Percentiles rank a stretch among this genome's conserved stretches.
phyloP scores from a whole-genome alignment of 768 basidiomycete species.

The Leucogyrophana mollusca region DNA sequence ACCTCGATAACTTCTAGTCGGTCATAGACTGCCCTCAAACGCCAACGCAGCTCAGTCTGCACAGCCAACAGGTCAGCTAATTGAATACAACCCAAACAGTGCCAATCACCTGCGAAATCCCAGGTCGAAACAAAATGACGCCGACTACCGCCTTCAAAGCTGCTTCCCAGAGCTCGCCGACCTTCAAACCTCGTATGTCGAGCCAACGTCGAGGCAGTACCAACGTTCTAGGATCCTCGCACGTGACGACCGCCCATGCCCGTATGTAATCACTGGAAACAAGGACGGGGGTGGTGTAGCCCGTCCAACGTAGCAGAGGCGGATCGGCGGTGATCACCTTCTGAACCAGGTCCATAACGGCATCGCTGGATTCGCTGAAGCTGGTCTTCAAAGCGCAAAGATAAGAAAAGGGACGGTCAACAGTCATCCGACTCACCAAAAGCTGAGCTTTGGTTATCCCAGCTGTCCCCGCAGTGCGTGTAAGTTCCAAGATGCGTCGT shows the following conservation, averaged over 20 bases:
- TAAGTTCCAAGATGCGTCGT: slow-evolving; percentile 13
- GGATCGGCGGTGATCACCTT: slow-evolving; percentile 44
- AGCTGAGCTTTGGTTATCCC: slow-evolving; percentile 30
- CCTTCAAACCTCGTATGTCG: slow-evolving; percentile 61
- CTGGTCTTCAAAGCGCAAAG: too few species aligned
- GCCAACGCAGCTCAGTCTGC: slow-evolving; percentile 71
- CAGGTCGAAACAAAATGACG: slow-evolving; percentile 66
- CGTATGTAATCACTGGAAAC: slow-evolving; percentile 52
- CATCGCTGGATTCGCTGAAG: slow-evolving; percentile 4
- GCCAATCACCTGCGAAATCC: slow-evolving; percentile 63
- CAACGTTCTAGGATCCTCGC: slow-evolving; percentile 41
- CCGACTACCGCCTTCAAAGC: slow-evolving; percentile 68
- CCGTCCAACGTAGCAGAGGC: slow-evolving; percentile 66
- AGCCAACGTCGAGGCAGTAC: slow-evolving; percentile 76
- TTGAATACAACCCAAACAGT: slow-evolving; percentile 1
- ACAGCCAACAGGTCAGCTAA: slow-evolving; percentile 5
- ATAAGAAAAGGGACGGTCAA: too few species aligned
- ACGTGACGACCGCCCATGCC: slow-evolving; percentile 57
- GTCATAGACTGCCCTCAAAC: slow-evolving; percentile 71
- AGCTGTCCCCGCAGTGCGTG: slow-evolving; percentile 11
- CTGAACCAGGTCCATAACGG: slow-evolving; percentile 32
- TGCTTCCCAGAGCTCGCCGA: slow-evolving; percentile 69
- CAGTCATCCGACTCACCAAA: slow-evolving; percentile 24
- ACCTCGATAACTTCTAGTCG: slow-evolving; percentile 71
- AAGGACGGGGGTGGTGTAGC: slow-evolving; percentile 55